Base-by-base conservation (phyloP, 768 basidiomycete species). In the Tulasnella sp. region DNA sequence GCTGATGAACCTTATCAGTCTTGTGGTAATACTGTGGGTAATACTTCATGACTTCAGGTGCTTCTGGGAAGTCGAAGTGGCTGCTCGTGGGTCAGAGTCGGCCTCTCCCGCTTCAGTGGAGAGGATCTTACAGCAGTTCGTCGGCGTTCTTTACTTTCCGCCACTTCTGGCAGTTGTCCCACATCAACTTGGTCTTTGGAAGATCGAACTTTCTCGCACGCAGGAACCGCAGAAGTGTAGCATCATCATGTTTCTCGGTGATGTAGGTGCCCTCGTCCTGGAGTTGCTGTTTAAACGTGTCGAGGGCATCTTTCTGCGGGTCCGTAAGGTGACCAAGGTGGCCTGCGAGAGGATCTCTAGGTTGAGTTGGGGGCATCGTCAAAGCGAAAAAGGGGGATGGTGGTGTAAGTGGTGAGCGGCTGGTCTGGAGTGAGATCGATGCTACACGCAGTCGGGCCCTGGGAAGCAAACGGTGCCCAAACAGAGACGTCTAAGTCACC, bases 11-110 rank as follows among this genome's bases (percentile, higher is more conserved):
- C 87, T 91, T 95, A 87, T 99, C 97, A 79, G 86, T 92, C 85
- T 94, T 96, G 86, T 99, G 97, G 83, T 98, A 97, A 84, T 89
- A 97, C 80, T 97, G 95, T 1, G 96, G 96, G 81, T 97, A 99
- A 80, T 92, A 94, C 84, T 93, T 92, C 86, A 95, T 89, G 9
- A 98, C 96, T 80, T 89, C 87, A 45, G 83, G 84, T 81, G 91
- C 91, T 83, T 97, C 96, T 75, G 88, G 88, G 83, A 96, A 98
- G 72, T 91, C 89, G 82, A 97, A 99, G 81, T 88, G 90, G 79
- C 94, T 94, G 80, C 76, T 79, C 0, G 19, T 25, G 29, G 8
- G 64, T 14, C 68, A 25, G 64, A 15, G 45, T 73, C 34, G 71
- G 45, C 68, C 77, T 68, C 74, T 14, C 4, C 22, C n/a, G 31